Conservation (phyloP, 352 stramenopile species). For the Phytophthora capsici region DNA sequence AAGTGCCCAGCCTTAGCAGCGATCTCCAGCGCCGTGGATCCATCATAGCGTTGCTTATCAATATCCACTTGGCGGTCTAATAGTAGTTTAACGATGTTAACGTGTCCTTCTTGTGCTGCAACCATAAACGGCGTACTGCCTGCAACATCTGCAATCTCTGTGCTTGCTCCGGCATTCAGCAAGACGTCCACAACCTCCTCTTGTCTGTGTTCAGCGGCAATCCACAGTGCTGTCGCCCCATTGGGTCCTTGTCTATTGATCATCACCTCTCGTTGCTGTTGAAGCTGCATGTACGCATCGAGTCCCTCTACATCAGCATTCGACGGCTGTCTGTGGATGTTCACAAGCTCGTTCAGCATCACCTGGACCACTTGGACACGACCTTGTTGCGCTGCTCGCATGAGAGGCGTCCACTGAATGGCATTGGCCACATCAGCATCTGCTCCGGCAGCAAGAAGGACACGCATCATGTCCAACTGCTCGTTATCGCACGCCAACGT, state of each 20-base stretch:
- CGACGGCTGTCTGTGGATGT: slow-evolving; percentile 8
- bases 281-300: slow-evolving; percentile 16
- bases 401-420: slow-evolving; percentile 35
- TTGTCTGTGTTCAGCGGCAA: slow-evolving; percentile 24
- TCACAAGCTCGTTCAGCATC: slow-evolving; percentile 28
- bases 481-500: slow-evolving; percentile 25
- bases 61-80: slow-evolving; percentile 15
- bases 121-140: slow-evolving; percentile 19
- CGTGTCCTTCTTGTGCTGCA: slow-evolving; percentile 20
- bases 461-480: slow-evolving; percentile 20
- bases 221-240: slow-evolving; percentile 18
- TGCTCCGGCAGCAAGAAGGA: slow-evolving; percentile 29
- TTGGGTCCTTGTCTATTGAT: slow-evolving; percentile 25
- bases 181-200: slow-evolving; percentile 13
- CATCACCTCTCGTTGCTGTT: slow-evolving; percentile 11
- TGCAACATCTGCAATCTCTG: slow-evolving; percentile 11
- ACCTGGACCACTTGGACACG: slow-evolving; percentile 21
- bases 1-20: slow-evolving; percentile 12
- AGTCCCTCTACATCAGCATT: slow-evolving; percentile 1
- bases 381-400: slow-evolving; percentile 34
- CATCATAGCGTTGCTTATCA: slow-evolving; percentile 16
- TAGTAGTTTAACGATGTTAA: slow-evolving; percentile 12
- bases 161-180: slow-evolving; percentile 19
- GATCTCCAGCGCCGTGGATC: slow-evolving; percentile 20
- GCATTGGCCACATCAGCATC: slow-evolving; percentile 26